Conservation (phyloP, 2,329 filamentous ascomycete genomes). For the Pestalotiopsis sp. region DNA sequence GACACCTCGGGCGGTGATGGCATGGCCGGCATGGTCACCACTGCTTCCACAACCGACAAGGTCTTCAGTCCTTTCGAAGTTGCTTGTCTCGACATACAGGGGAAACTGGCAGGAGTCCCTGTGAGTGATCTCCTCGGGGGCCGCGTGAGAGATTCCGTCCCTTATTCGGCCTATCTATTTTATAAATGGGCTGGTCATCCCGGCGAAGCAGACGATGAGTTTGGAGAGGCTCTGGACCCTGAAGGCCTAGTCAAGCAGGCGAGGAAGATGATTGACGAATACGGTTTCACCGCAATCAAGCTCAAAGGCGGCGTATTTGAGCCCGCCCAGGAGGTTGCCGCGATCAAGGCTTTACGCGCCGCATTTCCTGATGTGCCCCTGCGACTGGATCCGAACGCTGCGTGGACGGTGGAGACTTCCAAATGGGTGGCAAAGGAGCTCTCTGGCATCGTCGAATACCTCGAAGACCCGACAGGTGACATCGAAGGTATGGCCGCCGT, state of each 20-base stretch:
- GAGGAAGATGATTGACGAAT: slow-evolving; percentile 40
- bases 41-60: slow-evolving; percentile 41
- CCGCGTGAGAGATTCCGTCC: slow-evolving; percentile 39
- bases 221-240: slow-evolving; percentile 38
- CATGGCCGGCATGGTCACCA: slow-evolving; percentile 42
- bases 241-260: slow-evolving; percentile 37
- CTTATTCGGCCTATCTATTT: slow-evolving; percentile 46
- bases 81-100: slow-evolving; percentile 44
- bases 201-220: slow-evolving; percentile 40
- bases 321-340: slow-evolving; percentile 40
- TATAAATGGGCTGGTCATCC: slow-evolving; percentile 46
- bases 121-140: slow-evolving; percentile 43
- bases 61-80: slow-evolving; percentile 45
- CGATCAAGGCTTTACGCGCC: slow-evolving; percentile 37
- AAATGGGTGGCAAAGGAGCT: slow-evolving; percentile 41
- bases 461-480: slow-evolving; percentile 42
- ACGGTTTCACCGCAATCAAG: slow-evolving; percentile 45
- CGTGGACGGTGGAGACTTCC: slow-evolving; percentile 41
- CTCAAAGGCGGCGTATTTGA: slow-evolving; percentile 45
- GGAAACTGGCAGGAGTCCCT: slow-evolving; percentile 40
- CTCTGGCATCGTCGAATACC: slow-evolving; percentile 37
- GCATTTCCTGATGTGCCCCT: slow-evolving; percentile 40
- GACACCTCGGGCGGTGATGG: slow-evolving; percentile 28
- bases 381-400: slow-evolving; percentile 40
- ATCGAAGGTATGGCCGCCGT: slow-evolving; percentile 47